Base-by-base conservation (phyloP, 345 rosid species). In the Eucalyptus melliodora region DNA sequence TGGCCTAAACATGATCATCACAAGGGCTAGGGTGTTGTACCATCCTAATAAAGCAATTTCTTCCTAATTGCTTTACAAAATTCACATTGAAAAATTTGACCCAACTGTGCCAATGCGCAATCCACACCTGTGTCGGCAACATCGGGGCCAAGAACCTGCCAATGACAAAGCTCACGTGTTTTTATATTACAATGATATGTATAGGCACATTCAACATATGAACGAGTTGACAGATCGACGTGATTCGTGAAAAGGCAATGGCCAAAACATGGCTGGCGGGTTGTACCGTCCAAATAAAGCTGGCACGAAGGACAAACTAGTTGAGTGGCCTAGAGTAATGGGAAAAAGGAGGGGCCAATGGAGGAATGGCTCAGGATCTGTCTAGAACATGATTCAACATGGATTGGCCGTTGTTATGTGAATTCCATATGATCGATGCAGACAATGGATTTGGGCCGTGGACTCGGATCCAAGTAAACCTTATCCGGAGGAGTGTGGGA, bases 401-500 rank as follows among this genome's bases (percentile, higher is more conserved):
- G 77, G 37, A 65, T n/a, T n/a, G 37, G 37, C 37, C 37, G 17
- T 65, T 6, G 15, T 30, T 30, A 65, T 14, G 10, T 6, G 72
- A 65, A 65, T 14, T 65, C 72, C 19, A 13, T 30, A 14, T 30
- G 72, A 65, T 65, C 17, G 72, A 30, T 30, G 72, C 37, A 30
- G 16, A 65, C 77, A n/a, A 15, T 4, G 17, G 16, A 30, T 15
- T n/a, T 15, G 0, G 77, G 11, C 34, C 34, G 1, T 65, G 26
- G 45, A 72, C 26, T 34, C 24, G 26, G 44, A 72, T 34, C 26
- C 10, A 34, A 0, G 82, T 0, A 72, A 72, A 0, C 11, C 81
- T 34, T 69, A 69, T 7, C 44, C 26, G 23, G 47, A 77, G 45
- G 45, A 19, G 24, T 31, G 40, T 10, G 82, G 45, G 45, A 23